phyloP scores from a whole-genome alignment of 78 protist genomes.

The Tieghemostelium lacteum region DNA sequence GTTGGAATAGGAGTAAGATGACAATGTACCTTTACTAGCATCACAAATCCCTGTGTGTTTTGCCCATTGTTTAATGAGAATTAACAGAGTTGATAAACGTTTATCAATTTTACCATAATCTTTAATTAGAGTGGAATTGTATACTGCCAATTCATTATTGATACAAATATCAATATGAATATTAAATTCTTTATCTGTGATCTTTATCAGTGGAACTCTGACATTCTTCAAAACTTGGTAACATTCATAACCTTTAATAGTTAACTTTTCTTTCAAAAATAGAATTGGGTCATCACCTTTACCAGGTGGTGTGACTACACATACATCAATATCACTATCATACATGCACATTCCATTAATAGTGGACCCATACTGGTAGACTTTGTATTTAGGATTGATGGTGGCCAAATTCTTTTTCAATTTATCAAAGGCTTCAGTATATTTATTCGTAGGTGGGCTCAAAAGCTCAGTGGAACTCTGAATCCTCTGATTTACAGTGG shows the following conservation, averaged over 20 bases:
- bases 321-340: constrained; percentile 24
- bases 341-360: background rate
- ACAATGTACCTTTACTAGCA: constrained; percentile 29
- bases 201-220: constrained; percentile 52
- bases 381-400: background rate
- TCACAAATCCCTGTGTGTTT: constrained; percentile 16
- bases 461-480: no score
- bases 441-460: background rate
- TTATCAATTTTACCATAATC: constrained; percentile 15
- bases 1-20: constrained; percentile 27
- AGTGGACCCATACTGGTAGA: constrained; percentile 1
- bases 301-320: background rate
- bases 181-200: constrained; percentile 3
- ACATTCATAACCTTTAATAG: no score
- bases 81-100: constrained; percentile 2
- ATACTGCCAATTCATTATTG: constrained; percentile 43
- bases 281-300: no score
- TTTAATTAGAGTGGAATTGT: constrained; percentile 19
- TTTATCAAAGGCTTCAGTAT: background rate
- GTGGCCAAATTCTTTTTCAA: background rate
- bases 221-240: background rate
- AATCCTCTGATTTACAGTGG: no score
- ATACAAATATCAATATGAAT: constrained; percentile 32
- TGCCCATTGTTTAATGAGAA: constrained; percentile 43
- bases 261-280: no score